Percentiles rank a stretch among this genome's conserved stretches.
phyloP scores from a whole-genome alignment of 176 grass and related monocot genomes.

The Oryza glaberrima region DNA sequence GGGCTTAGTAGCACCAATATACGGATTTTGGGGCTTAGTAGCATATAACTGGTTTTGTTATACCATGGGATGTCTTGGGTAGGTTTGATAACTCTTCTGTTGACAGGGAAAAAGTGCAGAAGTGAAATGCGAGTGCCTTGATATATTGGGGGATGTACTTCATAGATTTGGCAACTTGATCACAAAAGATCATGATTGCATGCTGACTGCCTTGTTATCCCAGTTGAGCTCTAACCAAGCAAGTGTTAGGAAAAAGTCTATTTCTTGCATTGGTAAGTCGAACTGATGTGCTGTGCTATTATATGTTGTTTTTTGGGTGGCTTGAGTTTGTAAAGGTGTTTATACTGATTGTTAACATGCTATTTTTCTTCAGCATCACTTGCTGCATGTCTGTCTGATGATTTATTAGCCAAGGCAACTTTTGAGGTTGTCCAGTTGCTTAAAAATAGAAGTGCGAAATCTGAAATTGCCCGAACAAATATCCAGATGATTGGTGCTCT shows the following conservation, averaged over 20 bases:
- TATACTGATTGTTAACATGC: neutral
- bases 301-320: neutral
- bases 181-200: conserved; percentile 79
- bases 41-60: neutral
- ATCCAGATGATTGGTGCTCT: conserved; percentile 99
- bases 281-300: neutral
- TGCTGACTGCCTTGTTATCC: conserved; percentile 73
- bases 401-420: conserved; percentile 89
- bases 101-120: conserved; percentile 88
- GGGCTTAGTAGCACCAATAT: neutral
- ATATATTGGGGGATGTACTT: conserved; percentile 92
- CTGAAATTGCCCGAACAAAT: conserved; percentile 90
- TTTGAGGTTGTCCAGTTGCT: conserved; percentile 74
- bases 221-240: conserved; percentile 87
- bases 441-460: conserved; percentile 71
- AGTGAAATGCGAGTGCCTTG: conserved; percentile 94
- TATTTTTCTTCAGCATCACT: conserved; percentile 60
- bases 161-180: conserved; percentile 88
- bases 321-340: neutral
- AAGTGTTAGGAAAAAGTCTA: conserved; percentile 90
- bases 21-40: neutral
- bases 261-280: conserved; percentile 85
- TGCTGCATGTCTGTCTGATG: conserved; percentile 91
- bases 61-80: neutral
- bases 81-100: conserved; percentile 26